Evolutionary conservation across 768 basidiomycete species (phyloP).

Genomic region (Filobasidium wieringae): DNA sequence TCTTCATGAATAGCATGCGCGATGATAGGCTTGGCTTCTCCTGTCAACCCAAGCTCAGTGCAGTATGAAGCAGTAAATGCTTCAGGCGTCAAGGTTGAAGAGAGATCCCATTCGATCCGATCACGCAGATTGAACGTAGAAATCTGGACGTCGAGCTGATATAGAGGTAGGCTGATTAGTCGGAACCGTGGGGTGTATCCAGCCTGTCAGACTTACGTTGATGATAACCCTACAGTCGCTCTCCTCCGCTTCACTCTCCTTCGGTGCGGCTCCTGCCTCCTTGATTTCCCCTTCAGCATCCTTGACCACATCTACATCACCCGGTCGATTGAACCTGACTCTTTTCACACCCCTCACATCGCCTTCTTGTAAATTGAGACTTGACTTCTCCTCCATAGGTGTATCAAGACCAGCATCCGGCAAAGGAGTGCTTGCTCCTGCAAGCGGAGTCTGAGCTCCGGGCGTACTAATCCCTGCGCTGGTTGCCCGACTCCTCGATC

Average conservation of each 20-base stretch:
- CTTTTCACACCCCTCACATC: neutral
- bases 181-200: slow-evolving; percentile 48
- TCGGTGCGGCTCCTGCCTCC: slow-evolving; percentile 39
- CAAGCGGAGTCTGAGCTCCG: slow-evolving; percentile 3
- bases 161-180: neutral
- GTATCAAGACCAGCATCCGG: neutral
- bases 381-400: neutral
- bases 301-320: slow-evolving; percentile 1
- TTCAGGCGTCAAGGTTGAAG: slow-evolving; percentile 73
- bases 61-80: slow-evolving; percentile 68
- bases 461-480: slow-evolving; percentile 4
- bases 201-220: slow-evolving; percentile 35
- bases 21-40: slow-evolving; percentile 77
- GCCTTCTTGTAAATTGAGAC: neutral
- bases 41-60: slow-evolving; percentile 70
- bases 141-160: slow-evolving; percentile 94
- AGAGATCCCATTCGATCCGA: slow-evolving; percentile 98
- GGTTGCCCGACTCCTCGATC: slow-evolving; percentile 1
- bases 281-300: slow-evolving; percentile 42
- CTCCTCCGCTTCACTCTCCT: slow-evolving; percentile 24
- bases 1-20: slow-evolving; percentile 93
- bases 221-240: slow-evolving; percentile 41
- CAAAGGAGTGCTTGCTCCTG: neutral
- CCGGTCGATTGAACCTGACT: neutral
- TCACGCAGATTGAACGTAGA: slow-evolving; percentile 81